A percentile compares a stretch with the other conserved stretches of the same genome.
These are phyloP conservation scores for Populus hybrid DNA, from an alignment of 441 rosid species.

Conservation along the genomic window DNA sequence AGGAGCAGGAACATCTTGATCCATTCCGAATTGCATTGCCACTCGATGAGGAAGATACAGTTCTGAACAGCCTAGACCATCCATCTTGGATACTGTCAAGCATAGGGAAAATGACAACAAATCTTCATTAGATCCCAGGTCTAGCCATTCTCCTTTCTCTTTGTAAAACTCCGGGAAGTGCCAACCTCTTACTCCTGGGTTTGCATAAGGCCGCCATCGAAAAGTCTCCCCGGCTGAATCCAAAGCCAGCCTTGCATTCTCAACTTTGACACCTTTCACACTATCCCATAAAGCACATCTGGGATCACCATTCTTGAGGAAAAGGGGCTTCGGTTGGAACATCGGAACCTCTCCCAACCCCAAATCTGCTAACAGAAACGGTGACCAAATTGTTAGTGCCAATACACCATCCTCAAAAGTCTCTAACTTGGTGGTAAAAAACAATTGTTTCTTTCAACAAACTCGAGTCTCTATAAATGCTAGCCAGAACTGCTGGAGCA, in stretches of 20 bases:
- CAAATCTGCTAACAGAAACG: slow-evolving; percentile 49
- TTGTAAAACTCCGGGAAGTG: slow-evolving; percentile 26
- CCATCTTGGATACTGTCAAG: slow-evolving; percentile 38
- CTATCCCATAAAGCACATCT: slow-evolving; percentile 37
- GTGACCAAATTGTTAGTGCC: slow-evolving; percentile 31
- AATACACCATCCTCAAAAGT: slow-evolving; percentile 12
- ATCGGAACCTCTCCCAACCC: slow-evolving; percentile 52
- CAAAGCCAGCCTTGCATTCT: slow-evolving; percentile 19
- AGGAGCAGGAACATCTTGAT: slow-evolving; percentile 45
- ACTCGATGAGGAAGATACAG: slow-evolving; percentile 53
- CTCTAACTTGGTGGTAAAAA: neutral
- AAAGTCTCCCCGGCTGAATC: slow-evolving; percentile 31
- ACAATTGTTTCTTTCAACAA: slow-evolving; percentile 27
- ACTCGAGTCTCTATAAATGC: slow-evolving; percentile 39
- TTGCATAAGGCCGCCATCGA: slow-evolving; percentile 52
- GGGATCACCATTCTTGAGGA: slow-evolving; percentile 24
- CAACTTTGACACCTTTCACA: neutral
- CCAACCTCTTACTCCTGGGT: slow-evolving; percentile 13
- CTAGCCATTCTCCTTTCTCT: slow-evolving; percentile 27
- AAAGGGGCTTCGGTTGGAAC: slow-evolving; percentile 23
- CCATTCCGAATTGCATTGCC: slow-evolving; percentile 58
- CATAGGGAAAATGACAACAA: slow-evolving; percentile 39
- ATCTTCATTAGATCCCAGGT: slow-evolving; percentile 25
- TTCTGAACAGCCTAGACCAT: slow-evolving; percentile 34
- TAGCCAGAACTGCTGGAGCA: slow-evolving; percentile 43